Conservation (phyloP, 1,284 basidiomycete genomes). For the Chalciporus piperatoides region DNA sequence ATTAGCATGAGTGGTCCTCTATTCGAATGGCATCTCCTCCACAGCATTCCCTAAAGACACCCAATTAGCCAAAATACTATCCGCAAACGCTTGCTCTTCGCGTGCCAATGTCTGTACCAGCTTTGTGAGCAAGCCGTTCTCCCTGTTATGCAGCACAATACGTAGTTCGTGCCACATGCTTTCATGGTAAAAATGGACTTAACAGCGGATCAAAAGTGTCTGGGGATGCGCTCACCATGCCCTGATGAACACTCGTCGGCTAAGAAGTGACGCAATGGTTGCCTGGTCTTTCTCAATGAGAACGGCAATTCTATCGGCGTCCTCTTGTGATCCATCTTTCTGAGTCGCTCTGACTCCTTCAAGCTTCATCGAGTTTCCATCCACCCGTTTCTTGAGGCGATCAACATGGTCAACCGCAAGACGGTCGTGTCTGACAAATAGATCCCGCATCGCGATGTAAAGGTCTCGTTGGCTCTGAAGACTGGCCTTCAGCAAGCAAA, state of each 20-base stretch:
- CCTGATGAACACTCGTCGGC: constrained; percentile 77
- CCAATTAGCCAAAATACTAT: constrained; percentile 69
- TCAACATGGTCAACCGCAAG: constrained; percentile 85
- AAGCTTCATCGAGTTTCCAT: constrained; percentile 69
- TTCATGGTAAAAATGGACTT: constrained; percentile 4
- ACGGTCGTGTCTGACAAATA: constrained; percentile 79
- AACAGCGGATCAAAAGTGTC: background rate
- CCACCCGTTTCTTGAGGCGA: constrained; percentile 79
- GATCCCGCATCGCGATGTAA: constrained; percentile 79
- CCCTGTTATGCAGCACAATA: constrained; percentile 82
- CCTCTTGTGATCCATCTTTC: constrained; percentile 80
- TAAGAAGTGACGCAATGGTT: constrained; percentile 65
- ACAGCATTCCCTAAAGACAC: constrained; percentile 63
- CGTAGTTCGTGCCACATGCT: constrained; percentile 92
- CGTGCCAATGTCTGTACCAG: constrained; percentile 67
- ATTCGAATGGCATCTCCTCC: constrained; percentile 83
- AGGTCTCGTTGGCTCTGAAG: constrained; percentile 79
- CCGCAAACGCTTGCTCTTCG: constrained; percentile 66
- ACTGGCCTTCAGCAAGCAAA: constrained; percentile 11
- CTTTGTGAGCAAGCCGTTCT: constrained; percentile 77
- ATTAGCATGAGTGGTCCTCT: constrained; percentile 10
- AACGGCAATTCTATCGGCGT: constrained; percentile 69
- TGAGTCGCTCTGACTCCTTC: constrained; percentile 64
- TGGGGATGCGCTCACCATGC: constrained; percentile 56
- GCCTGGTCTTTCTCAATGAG: constrained; percentile 76